These are phyloP conservation scores for Clonostachys solani DNA, from an alignment of 2,329 filamentous ascomycete species.

Conservation along the genomic window DNA sequence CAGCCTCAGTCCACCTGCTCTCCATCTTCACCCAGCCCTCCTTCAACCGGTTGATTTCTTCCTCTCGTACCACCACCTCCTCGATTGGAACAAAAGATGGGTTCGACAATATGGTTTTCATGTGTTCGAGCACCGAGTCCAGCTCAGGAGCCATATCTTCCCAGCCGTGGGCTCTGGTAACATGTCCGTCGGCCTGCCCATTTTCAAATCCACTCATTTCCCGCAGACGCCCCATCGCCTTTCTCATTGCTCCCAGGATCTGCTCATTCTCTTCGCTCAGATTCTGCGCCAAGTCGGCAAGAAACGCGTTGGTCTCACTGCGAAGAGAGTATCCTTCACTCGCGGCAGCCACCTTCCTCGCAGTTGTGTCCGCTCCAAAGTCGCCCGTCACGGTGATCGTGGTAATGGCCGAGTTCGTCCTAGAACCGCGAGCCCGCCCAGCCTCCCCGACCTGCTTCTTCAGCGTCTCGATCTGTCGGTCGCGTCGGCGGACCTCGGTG, in stretches of 20 bases:
- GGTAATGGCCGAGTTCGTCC: conserved; percentile 48
- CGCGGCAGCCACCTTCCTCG: conserved; percentile 15
- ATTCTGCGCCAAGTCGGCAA: conserved; percentile 77
- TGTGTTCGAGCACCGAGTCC: conserved; percentile 72
- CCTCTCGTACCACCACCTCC: conserved; percentile 87
- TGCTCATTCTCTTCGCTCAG: conserved; percentile 91
- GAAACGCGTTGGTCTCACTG: conserved; percentile 85
- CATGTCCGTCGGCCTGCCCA: conserved; percentile 17
- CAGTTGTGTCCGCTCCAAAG: conserved; percentile 39
- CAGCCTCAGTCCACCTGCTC: conserved; percentile 80
- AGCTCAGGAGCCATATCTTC: conserved; percentile 73
- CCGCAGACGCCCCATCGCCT: conserved; percentile 67
- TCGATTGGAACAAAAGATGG: conserved; percentile 95
- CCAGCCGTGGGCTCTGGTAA: conserved; percentile 30
- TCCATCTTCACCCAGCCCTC: conserved; percentile 95
- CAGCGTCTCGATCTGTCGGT: conserved; percentile 81
- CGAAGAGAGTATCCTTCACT: conserved; percentile 63
- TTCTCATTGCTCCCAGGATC: conserved; percentile 66
- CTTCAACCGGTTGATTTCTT: conserved; percentile 80
- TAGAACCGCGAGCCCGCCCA: conserved; percentile 55
- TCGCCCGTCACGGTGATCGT: conserved; percentile 55
- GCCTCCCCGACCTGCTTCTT: conserved; percentile 81
- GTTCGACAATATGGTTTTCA: conserved; percentile 83
- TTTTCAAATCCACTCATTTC: conserved; percentile 57
- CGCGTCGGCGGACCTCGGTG: conserved; percentile 86